Base-by-base conservation (phyloP, 2,329 filamentous ascomycete genomes). In the Trichoderma arundinaceum region DNA sequence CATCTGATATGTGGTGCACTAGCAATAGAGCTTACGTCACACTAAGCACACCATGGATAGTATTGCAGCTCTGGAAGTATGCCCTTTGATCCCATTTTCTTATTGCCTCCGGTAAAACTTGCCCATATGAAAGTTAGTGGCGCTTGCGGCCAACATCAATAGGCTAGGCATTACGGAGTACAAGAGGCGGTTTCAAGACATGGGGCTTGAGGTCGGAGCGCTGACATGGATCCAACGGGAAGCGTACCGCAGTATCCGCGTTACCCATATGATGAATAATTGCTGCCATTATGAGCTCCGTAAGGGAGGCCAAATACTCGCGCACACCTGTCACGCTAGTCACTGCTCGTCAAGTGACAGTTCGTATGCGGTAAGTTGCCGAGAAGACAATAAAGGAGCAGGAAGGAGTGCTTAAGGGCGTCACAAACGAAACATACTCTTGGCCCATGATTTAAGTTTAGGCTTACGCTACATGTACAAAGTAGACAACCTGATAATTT, bases 1-100 rank as follows among this genome's bases (percentile, higher is more conserved):
- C 17, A n/a, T 1, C 7, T 39, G 32, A 19, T 39, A 33, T 35
- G 10, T 38, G 17, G 12, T 41, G 22, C 49, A 44, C 46, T 62
- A 33, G 22, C n/a, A 4, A 52, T 62, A 22, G 38, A 52, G 41
- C 58, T 62, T 53, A 62, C 48, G 35, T 44, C n/a, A 52, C 39
- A 19, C 7, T 35, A 52, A 62, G 58, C 58, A 28, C 38, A 32
- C 22, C 22, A 2, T 51, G 35, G 22, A 48, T 51, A 17, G n/a
- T 19, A 2, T 33, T 22, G 41, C 19, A 4, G 22, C n/a, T 46
- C 35, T 59, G 12, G 35, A 38, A 38, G 15, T 28, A 28, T 28
- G 15, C 32, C n/a, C 28, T 58, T 58, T 35, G 17, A 15, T 22
- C 15, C 15, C 7, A 41, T 22, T 41, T 39, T 54, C 17, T 13